phyloP scores from a whole-genome alignment of 1,284 basidiomycete species.

The Cutaneotrichosporon cyanovorans region DNA sequence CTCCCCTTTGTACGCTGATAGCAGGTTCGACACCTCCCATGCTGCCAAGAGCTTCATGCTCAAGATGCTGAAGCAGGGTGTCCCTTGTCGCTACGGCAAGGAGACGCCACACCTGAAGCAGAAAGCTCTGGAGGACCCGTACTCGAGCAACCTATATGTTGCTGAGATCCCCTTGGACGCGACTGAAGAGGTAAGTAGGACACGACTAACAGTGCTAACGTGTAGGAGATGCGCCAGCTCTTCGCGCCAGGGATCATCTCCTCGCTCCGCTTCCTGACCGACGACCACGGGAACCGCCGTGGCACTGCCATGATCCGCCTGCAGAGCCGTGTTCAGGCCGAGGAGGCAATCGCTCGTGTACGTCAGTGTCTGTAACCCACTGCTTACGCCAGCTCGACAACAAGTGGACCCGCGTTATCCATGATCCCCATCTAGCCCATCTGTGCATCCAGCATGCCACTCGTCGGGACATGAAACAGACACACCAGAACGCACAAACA shows the following conservation, averaged over 20 bases:
- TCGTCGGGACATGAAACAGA: too few species aligned
- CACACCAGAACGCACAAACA: too few species aligned
- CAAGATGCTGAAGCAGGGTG: constrained; percentile 10
- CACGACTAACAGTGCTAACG: constrained; percentile 3
- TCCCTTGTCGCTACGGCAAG: constrained; percentile 30
- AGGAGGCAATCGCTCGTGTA: constrained; percentile 29
- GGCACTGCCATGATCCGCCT: constrained; percentile 29
- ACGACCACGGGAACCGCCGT: constrained; percentile 26
- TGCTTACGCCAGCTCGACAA: constrained; percentile 25
- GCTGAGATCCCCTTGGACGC: constrained; percentile 27
- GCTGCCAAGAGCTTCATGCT: constrained; percentile 25
- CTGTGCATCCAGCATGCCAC: too few species aligned
- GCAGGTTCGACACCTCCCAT: constrained; percentile 24
- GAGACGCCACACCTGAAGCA: constrained; percentile 36
- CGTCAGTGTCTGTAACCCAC: neutral
- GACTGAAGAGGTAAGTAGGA: constrained; percentile 22
- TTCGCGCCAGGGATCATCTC: constrained; percentile 24
- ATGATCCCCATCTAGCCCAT: too few species aligned
- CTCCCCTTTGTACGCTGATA: constrained; percentile 2
- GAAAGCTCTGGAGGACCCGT: constrained; percentile 32
- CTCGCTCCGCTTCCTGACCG: constrained; percentile 28
- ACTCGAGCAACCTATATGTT: constrained; percentile 37
- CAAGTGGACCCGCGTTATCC: too few species aligned
- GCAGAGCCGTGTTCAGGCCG: constrained; percentile 32
- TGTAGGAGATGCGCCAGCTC: constrained; percentile 24